Evolutionary conservation across 1,139 yeast genomes (phyloP).

Genomic region (Blastobotrys raffinosifermentans): DNA sequence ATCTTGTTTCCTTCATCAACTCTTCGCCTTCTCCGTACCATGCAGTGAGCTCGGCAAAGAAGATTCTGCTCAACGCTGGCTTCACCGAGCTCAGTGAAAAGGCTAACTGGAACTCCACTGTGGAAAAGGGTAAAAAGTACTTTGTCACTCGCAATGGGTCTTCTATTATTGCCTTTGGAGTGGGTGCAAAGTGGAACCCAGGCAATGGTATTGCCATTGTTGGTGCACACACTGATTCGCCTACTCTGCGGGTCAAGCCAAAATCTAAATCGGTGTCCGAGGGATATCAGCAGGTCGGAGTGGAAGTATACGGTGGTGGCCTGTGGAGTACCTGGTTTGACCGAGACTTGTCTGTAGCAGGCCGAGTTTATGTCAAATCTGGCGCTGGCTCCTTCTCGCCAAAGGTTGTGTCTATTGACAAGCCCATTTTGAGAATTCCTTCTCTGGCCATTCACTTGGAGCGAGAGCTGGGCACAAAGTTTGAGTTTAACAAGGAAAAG

Average conservation of each 20-base stretch:
- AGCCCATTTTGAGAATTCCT: conserved; percentile 85
- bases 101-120: conserved; percentile 58
- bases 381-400: conserved; percentile 52
- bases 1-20: conserved; percentile 73
- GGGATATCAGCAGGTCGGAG: conserved; percentile 86
- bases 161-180: conserved; percentile 79
- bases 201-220: conserved; percentile 83
- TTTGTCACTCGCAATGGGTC: conserved; percentile 62
- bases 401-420: conserved; percentile 68
- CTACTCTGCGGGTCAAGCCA: conserved; percentile 89
- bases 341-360: conserved; percentile 87
- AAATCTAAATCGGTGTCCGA: conserved; percentile 57
- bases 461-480: conserved; percentile 67
- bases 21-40: conserved; percentile 93
- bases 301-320: conserved; percentile 94
- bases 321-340: conserved; percentile 82
- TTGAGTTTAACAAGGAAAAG: conserved; percentile 86
- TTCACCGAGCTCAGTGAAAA: conserved; percentile 72
- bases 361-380: conserved; percentile 69
- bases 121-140: conserved; percentile 59
- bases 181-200: conserved; percentile 67
- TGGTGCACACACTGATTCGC: conserved; percentile 95
- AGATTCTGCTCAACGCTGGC: conserved; percentile 51
- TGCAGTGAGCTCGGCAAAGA: conserved; percentile 66
- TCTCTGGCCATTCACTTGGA: conserved; percentile 91